Evolutionary conservation across 306 rosid genomes (phyloP).

Genomic region (Nissolia schottii): DNA sequence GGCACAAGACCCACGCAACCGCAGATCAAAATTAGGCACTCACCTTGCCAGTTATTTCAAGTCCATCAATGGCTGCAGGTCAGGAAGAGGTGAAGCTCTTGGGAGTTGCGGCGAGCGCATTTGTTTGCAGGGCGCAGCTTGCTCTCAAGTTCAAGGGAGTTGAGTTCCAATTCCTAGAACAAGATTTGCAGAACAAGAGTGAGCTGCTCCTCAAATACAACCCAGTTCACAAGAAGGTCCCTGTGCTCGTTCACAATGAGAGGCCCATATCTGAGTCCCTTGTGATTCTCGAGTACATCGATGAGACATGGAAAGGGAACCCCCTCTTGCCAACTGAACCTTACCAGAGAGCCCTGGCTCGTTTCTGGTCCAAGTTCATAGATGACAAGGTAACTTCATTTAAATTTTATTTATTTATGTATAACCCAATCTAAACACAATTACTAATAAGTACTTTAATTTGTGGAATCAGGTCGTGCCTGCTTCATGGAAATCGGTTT

Average conservation of each 20-base stretch:
- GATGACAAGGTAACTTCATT: constrained; percentile 45
- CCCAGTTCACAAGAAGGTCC: constrained; percentile 53
- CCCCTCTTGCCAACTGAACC: constrained; percentile 45
- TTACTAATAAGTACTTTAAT: too few species aligned
- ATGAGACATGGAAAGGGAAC: constrained; percentile 42
- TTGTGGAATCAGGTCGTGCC: too few species aligned
- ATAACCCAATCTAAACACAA: neutral
- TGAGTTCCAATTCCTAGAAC: constrained; percentile 32
- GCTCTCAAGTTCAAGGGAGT: constrained; percentile 57
- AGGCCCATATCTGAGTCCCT: constrained; percentile 51
- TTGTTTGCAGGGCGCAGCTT: constrained; percentile 31
- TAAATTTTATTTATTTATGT: too few species aligned
- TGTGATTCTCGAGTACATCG: constrained; percentile 48
- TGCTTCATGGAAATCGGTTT: too few species aligned
- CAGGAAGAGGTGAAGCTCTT: constrained; percentile 31
- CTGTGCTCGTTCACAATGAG: constrained; percentile 43
- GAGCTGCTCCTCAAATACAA: constrained; percentile 39
- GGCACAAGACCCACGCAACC: too few species aligned
- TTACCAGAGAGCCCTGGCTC: constrained; percentile 37
- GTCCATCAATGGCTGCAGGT: constrained; percentile 7
- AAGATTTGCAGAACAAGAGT: constrained; percentile 39
- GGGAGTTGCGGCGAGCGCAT: constrained; percentile 43
- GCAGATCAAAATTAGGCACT: too few species aligned
- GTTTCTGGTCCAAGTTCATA: constrained; percentile 55
- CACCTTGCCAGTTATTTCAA: too few species aligned